phyloP scores from a whole-genome alignment of 2,329 filamentous ascomycete genomes.

The Cadophora luteo-olivacea region DNA sequence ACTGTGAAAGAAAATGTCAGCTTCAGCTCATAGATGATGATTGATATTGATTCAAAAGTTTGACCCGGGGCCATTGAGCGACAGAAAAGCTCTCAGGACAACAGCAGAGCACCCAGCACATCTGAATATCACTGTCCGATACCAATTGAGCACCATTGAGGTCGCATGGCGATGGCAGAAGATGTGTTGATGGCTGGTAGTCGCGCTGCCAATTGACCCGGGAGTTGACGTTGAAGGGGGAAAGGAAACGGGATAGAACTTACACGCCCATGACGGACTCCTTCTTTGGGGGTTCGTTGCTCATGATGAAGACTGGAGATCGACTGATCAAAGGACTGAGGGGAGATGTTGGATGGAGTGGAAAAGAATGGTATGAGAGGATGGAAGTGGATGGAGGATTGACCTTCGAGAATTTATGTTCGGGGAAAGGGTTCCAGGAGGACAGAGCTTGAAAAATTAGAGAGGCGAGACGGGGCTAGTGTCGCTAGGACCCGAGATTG shows the following conservation, averaged over 20 bases:
- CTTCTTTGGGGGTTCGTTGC: conserved; percentile 61
- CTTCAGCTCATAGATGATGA: conserved; percentile 26
- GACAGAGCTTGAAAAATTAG: conserved; percentile 29
- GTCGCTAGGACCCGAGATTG: conserved; percentile 5
- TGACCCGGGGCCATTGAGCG: conserved; percentile 35
- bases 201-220: conserved; percentile 27
- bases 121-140: conserved; percentile 24
- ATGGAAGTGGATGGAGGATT: conserved; percentile 30
- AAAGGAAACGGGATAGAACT: conserved; percentile 47
- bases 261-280: conserved; percentile 71
- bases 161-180: conserved; percentile 33
- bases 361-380: conserved; percentile 32
- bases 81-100: conserved; percentile 30
- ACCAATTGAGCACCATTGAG: conserved; percentile 40
- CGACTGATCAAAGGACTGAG: conserved; percentile 59
- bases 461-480: conserved; percentile 17
- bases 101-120: conserved; percentile 28
- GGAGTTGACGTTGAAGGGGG: conserved; percentile 38
- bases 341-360: conserved; percentile 55
- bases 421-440: conserved; percentile 24
- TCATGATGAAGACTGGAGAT: conserved; percentile 42
- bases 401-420: conserved; percentile 36
- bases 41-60: conserved; percentile 31
- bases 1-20: conserved; percentile 53
- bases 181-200: conserved; percentile 31